Evolutionary conservation across 495 filamentous ascomycete species (phyloP), one percentile per base, ranked within the genome.

Genomic region (Neurospora africana): DNA sequence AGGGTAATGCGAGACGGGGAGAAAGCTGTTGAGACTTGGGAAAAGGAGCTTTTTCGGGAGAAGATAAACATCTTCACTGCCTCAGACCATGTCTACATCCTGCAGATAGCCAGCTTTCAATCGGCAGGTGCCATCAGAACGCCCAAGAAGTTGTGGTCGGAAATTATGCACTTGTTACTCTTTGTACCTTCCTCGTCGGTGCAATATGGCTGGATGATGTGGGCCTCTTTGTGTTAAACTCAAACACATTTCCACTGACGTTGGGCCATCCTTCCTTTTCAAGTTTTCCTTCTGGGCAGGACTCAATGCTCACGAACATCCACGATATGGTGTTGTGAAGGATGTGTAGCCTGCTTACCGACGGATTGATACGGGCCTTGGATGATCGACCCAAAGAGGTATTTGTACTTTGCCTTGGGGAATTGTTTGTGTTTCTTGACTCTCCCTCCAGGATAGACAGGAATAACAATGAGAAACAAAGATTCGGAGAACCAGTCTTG

Each of bases 1-100:
- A 53, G 23, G 13, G 17, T 61, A 5, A 17, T 8, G 5, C 30
- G 13, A 7, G 0, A 2, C 3, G 11, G 23, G 6, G 13, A 17
- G 9, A 27, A 27, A 0, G 0, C 11, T 0, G 10, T 4, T 17
- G 23, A 17, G 5, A 0, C 11, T 7, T 30, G 5, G 11, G 11
- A 58, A 15, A 2, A 30, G 21, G 5, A 58, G 21, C 0, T 53
- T 6, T 21, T 23, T 6, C 21, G 0, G 4, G 9, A 53, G 4
- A 21, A 6, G 4, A 0, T 13, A 5, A 5, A 21, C 2, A 2
- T 53, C 13, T 53, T 0, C 2, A 53, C 21, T 53, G 21, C 21
- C n/a, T 23, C 21, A 5, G 4, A 5, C 4, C 44, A 13, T 23
- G n/a, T 5, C 13, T 2, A 47, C n/a, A 47, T 47, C n/a, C 10